phyloP scores from a whole-genome alignment of 2,329 filamentous ascomycete species.

The Ceratocystis albifundus region DNA sequence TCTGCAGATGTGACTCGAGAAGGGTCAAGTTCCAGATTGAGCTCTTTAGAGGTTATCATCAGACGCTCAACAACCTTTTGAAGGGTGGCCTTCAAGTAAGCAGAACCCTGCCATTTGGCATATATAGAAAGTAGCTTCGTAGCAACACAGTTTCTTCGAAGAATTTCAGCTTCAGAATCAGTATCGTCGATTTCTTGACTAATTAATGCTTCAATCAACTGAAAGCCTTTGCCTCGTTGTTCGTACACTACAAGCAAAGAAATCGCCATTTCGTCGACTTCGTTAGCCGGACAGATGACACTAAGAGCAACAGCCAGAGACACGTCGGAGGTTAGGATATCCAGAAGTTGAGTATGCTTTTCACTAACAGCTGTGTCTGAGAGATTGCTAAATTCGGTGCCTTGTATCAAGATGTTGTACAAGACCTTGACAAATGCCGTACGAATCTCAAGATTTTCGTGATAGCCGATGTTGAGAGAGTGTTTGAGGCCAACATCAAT shows the following conservation, averaged over 20 bases:
- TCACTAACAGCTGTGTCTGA: slow-evolving; percentile 56
- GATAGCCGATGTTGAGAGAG: slow-evolving; percentile 57
- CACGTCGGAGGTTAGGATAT: slow-evolving; percentile 51
- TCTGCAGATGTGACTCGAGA: slow-evolving; percentile 48
- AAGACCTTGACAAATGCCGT: slow-evolving; percentile 60
- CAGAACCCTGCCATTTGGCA: slow-evolving; percentile 57
- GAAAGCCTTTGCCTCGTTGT: slow-evolving; percentile 50
- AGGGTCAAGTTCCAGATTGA: slow-evolving; percentile 58
- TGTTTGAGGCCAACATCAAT: slow-evolving; percentile 61
- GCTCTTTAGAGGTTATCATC: slow-evolving; percentile 54
- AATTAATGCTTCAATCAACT: slow-evolving; percentile 53
- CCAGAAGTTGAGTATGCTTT: slow-evolving; percentile 54
- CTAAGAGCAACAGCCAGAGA: slow-evolving; percentile 53
- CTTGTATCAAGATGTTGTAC: slow-evolving; percentile 59
- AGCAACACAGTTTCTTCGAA: slow-evolving; percentile 58
- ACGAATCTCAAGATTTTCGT: slow-evolving; percentile 57
- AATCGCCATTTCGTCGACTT: slow-evolving; percentile 58
- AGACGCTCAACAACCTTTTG: slow-evolving; percentile 56
- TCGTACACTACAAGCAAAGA: slow-evolving; percentile 60
- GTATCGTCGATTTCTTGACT: slow-evolving; percentile 59
- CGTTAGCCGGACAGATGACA: slow-evolving; percentile 53
- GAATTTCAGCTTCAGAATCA: slow-evolving; percentile 56
- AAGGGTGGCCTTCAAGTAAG: slow-evolving; percentile 52
- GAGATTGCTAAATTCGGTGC: slow-evolving; percentile 57
- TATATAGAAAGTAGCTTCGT: slow-evolving; percentile 62